Evolutionary conservation across 2,329 filamentous ascomycete species (phyloP).

Genomic region (Pseudogymnoascus sp.): DNA sequence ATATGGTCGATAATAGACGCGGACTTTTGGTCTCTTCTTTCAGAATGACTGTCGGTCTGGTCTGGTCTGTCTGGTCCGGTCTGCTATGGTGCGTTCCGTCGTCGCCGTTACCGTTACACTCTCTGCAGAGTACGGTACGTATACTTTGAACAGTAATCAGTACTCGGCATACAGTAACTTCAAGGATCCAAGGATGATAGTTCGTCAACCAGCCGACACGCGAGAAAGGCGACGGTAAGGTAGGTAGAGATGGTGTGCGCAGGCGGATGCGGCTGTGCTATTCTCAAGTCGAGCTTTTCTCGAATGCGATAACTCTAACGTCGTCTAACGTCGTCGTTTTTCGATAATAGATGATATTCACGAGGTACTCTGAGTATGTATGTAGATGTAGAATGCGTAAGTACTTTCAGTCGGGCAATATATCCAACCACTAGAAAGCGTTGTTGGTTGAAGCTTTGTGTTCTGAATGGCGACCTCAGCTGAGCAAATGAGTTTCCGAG

Average conservation of each 20-base stretch:
- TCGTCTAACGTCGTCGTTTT: background rate
- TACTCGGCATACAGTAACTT: background rate
- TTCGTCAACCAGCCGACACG: conserved; percentile 1
- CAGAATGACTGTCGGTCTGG: background rate
- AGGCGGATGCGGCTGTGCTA: conserved; percentile 3
- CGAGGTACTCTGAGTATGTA: background rate
- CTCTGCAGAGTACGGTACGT: background rate
- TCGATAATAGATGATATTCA: background rate
- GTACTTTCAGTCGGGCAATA: background rate
- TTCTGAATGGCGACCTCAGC: background rate
- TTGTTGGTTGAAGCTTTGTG: background rate
- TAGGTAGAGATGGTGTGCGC: background rate
- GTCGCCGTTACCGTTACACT: conserved; percentile 7
- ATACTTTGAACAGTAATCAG: conserved; percentile 3
- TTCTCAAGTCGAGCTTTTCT: background rate
- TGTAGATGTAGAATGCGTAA: background rate
- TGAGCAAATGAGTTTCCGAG: conserved; percentile 4
- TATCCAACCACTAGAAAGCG: conserved; percentile 8
- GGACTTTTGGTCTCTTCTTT: background rate
- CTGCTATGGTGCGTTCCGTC: background rate
- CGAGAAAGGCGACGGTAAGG: background rate
- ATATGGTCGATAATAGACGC: conserved; percentile 6
- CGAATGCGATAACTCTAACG: conserved; percentile 1
- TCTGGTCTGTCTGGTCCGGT: background rate
- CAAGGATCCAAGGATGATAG: background rate